Evolutionary conservation across 768 basidiomycete genomes (phyloP).

Genomic region (Suillus lakei): DNA sequence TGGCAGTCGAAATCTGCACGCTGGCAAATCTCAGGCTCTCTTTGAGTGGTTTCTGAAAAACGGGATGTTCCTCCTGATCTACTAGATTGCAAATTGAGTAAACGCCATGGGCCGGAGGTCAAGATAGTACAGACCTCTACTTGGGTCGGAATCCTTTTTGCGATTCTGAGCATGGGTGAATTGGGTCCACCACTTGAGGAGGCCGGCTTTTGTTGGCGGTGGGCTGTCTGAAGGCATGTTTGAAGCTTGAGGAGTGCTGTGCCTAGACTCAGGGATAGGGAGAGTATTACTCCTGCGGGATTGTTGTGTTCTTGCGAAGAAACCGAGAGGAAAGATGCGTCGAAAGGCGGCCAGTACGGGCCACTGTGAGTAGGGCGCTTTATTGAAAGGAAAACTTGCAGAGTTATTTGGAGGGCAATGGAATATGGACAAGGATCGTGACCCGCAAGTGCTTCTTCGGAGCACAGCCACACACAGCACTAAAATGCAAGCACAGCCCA

Average conservation of each 20-base stretch:
- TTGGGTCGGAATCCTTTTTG: conserved; percentile 58
- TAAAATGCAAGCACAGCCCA: background rate
- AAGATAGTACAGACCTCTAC: conserved; percentile 38
- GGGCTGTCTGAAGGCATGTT: conserved; percentile 36
- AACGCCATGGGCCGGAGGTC: conserved; percentile 4
- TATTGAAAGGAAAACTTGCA: background rate
- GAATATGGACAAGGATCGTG: conserved; percentile 5
- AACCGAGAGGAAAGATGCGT: conserved; percentile 7
- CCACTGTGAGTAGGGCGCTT: conserved; percentile 19
- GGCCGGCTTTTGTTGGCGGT: conserved; percentile 56
- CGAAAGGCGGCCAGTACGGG: conserved; percentile 15
- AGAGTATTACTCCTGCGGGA: background rate
- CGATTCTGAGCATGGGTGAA: conserved; percentile 68
- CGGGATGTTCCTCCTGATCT: conserved; percentile 49
- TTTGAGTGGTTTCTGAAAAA: conserved; percentile 86
- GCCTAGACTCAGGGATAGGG: conserved; percentile 9
- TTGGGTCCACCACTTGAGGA: conserved; percentile 85
- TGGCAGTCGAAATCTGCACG: conserved; percentile 93
- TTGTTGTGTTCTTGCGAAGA: background rate
- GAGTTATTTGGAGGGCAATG: background rate
- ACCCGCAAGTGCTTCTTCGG: conserved; percentile 8
- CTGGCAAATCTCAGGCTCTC: conserved; percentile 86
- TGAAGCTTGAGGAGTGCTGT: background rate
- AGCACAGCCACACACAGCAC: conserved; percentile 9
- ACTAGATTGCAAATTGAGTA: conserved; percentile 13